These are phyloP conservation scores for Fusarium sp. DNA, from an alignment of 2,329 filamentous ascomycete genomes.

Conservation along the genomic window DNA sequence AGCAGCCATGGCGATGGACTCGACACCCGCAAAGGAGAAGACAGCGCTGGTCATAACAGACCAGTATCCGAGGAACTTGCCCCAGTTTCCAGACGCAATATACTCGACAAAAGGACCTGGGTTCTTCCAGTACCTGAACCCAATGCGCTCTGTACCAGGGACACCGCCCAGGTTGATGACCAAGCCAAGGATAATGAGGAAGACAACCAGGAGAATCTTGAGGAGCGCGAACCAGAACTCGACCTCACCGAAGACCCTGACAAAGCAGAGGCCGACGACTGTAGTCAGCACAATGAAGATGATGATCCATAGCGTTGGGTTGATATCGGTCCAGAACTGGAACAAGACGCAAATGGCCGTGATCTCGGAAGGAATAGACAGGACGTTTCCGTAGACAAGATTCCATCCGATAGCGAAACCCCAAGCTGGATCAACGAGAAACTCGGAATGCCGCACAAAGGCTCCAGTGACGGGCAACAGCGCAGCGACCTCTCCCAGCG, in stretches of 20 bases:
- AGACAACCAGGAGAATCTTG: slow-evolving; percentile 66
- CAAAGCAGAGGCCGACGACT: slow-evolving; percentile 59
- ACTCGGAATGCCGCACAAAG: slow-evolving; percentile 63
- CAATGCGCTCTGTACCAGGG: slow-evolving; percentile 42
- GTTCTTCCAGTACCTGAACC: slow-evolving; percentile 57
- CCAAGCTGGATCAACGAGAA: slow-evolving; percentile 67
- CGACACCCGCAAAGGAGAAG: slow-evolving; percentile 77
- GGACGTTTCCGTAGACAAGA: slow-evolving; percentile 64
- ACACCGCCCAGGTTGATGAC: slow-evolving; percentile 50
- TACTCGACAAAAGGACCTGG: slow-evolving; percentile 77
- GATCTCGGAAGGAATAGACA: slow-evolving; percentile 66
- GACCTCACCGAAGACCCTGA: slow-evolving; percentile 64
- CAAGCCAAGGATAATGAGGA: slow-evolving; percentile 63
- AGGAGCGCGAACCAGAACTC: slow-evolving; percentile 66
- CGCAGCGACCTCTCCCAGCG: slow-evolving; percentile 65
- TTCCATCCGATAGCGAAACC: slow-evolving; percentile 67
- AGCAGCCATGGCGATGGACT: slow-evolving; percentile 72
- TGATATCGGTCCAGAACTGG: slow-evolving; percentile 55
- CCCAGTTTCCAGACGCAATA: slow-evolving; percentile 69
- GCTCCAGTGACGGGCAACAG: slow-evolving; percentile 63
- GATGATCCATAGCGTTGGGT: slow-evolving; percentile 47
- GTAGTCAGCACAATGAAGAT: slow-evolving; percentile 45
- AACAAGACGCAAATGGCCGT: slow-evolving; percentile 58
- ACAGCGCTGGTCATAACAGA: slow-evolving; percentile 73
- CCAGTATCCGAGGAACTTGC: slow-evolving; percentile 75